Evolutionary conservation across 495 filamentous ascomycete genomes (phyloP).

Genomic region (Neurospora sp.): DNA sequence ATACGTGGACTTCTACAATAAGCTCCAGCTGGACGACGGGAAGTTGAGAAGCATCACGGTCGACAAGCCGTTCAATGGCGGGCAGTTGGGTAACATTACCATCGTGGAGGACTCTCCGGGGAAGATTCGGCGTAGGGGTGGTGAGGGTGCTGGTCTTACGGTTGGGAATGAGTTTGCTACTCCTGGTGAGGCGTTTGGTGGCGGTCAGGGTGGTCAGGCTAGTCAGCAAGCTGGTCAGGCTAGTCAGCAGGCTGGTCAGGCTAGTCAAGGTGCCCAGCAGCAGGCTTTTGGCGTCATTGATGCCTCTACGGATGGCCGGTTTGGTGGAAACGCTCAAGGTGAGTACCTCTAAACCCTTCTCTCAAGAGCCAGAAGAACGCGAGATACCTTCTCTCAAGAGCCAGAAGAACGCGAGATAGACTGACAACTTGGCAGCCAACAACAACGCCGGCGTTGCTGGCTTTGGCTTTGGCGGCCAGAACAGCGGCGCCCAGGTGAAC

Average conservation of each 20-base stretch:
- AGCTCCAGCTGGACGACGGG: too few relatives aligned
- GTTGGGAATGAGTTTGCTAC: too few relatives aligned
- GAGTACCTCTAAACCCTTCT: background rate
- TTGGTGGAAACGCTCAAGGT: background rate
- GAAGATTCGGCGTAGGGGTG: background rate
- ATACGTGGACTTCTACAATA: too few relatives aligned
- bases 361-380: background rate
- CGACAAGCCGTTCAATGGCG: too few relatives aligned
- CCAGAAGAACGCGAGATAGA: background rate
- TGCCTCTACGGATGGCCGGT: background rate
- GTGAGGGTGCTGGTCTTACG: background rate
- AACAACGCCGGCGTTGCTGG: background rate
- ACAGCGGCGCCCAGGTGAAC: background rate
- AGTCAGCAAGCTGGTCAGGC: background rate
- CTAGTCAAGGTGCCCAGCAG: background rate
- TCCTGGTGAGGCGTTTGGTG: too few relatives aligned
- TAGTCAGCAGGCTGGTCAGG: background rate
- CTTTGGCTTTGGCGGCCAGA: background rate
- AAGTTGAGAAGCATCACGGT: too few relatives aligned
- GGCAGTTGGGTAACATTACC: too few relatives aligned
- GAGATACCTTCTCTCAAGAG: background rate
- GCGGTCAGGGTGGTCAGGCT: too few relatives aligned
- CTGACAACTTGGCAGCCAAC: background rate
- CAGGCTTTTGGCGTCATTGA: background rate
- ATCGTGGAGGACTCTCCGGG: too few relatives aligned